Evolutionary conservation across 2,329 filamentous ascomycete genomes (phyloP), one percentile per base, ranked within the genome.

Genomic region (Emericellopsis cladophorae): DNA sequence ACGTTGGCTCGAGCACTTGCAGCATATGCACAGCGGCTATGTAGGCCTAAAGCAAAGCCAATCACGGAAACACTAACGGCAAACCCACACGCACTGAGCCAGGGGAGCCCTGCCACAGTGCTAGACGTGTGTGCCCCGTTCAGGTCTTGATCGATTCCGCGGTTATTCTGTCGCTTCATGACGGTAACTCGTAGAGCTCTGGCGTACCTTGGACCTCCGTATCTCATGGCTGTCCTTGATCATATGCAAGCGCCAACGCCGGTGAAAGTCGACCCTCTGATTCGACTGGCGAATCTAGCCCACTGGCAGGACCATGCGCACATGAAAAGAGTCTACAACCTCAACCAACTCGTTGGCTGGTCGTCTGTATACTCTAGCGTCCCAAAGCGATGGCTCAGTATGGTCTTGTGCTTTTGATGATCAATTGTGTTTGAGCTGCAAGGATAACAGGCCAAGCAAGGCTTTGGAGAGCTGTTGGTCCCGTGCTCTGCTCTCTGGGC

Each of bases 1-100:
- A 50, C 46, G 51, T 50, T 55, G 55, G 56, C 51, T 57, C 55
- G 57, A 60, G 54, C 57, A 60, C 57, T 60, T 59, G 58, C 59
- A 61, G 61, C 51, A 56, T 51, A 57, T 59, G 57, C 58, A 59
- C 54, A 61, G 59, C 59, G 59, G 59, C 56, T 61, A 62, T 62
- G 58, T 61, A 58, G 51, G 51, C 56, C 52, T 54, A 51, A 56
- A 50, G 54, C 47, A 46, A 53, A 48, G 18, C 59, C 58, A 61
- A 61, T 61, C 40, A 49, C 35, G 44, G 42, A 29, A 45, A 49
- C 48, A 31, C n/a, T n/a, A n/a, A n/a, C n/a, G n/a, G 37, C 37
- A 34, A 37, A 47, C 45, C 49, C 51, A 49, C 45, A 46, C 51
- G 48, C 48, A 43, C 7, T 42, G 48, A 40, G 39, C 49, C 50